phyloP scores from a whole-genome alignment of 108 stramenopile genomes.

The Nitzschia sp. region DNA sequence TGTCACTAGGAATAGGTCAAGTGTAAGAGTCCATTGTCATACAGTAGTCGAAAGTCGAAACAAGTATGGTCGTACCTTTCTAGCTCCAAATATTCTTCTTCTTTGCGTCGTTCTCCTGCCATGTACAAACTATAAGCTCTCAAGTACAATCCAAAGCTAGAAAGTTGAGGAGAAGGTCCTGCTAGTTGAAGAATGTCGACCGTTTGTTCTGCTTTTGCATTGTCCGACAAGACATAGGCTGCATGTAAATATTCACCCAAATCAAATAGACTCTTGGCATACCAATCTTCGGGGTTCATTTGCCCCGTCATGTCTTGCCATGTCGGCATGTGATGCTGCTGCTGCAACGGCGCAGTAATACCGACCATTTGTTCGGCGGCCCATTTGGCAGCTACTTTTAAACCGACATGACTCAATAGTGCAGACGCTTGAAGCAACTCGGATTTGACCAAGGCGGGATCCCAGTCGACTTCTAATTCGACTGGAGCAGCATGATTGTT shows the following conservation, averaged over 20 bases:
- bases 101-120: constrained; percentile 91
- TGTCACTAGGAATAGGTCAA: constrained; percentile 23
- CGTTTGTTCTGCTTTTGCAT: neutral
- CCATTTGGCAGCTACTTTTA: constrained; percentile 82
- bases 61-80: too few relatives aligned
- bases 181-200: constrained; percentile 31
- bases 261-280: constrained; percentile 76
- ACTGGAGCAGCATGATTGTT: neutral
- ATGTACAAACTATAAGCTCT: constrained; percentile 90
- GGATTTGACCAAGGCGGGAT: constrained; percentile 31
- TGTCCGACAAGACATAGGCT: constrained; percentile 49
- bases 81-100: constrained; percentile 75
- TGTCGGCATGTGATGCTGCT: neutral
- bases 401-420: constrained; percentile 42
- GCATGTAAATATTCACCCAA: constrained; percentile 80
- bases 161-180: constrained; percentile 53
- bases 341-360: constrained; percentile 18
- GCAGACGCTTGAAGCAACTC: constrained; percentile 42
- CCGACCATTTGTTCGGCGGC: constrained; percentile 80
- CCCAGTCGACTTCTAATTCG: constrained; percentile 48
- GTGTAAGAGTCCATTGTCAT: neutral
- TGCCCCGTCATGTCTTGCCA: neutral
- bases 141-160: constrained; percentile 67
- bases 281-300: constrained; percentile 46
- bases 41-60: too few relatives aligned